phyloP scores from a whole-genome alignment of 2,329 filamentous ascomycete genomes.

The Exophiala spinifera region DNA sequence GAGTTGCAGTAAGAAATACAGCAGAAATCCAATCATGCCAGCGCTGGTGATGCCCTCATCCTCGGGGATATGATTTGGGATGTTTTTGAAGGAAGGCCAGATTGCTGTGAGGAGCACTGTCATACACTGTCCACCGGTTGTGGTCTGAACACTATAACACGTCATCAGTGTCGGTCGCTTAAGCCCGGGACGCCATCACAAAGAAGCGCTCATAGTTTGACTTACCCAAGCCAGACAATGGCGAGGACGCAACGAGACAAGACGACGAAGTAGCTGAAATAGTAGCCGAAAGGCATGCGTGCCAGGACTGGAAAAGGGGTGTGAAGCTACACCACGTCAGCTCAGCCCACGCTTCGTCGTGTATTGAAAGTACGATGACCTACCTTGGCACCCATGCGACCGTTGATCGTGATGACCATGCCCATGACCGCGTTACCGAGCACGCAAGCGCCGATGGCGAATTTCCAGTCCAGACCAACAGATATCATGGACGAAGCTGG shows the following conservation, averaged over 20 bases:
- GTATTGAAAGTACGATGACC: no score
- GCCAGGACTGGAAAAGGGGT: conserved; percentile 57
- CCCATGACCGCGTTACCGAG: conserved; percentile 45
- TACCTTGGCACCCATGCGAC: conserved; percentile 49
- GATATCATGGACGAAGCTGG: conserved; percentile 45
- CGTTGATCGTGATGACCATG: conserved; percentile 60
- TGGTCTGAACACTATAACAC: conserved; percentile 20
- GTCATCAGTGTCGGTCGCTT: conserved; percentile 1
- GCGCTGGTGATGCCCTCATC: conserved; percentile 46
- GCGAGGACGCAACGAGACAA: conserved; percentile 54
- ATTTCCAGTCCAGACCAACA: conserved; percentile 52
- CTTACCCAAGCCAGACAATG: conserved; percentile 50
- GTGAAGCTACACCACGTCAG: conserved; percentile 30
- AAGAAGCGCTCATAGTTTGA: conserved; percentile 12
- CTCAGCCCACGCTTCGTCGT: no score
- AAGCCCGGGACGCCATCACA: no score
- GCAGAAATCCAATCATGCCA: conserved; percentile 44
- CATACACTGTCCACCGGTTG: conserved; percentile 26
- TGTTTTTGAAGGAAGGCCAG: conserved; percentile 45
- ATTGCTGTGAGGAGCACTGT: conserved; percentile 40
- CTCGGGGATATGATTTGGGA: conserved; percentile 42
- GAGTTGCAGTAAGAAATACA: conserved; percentile 47
- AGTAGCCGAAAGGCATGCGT: conserved; percentile 57
- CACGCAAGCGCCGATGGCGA: conserved; percentile 36
- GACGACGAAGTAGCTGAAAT: conserved; percentile 55